Percentiles rank a stretch among this genome's conserved stretches.
These are phyloP conservation scores for Tulasnella sp. DNA, from an alignment of 768 basidiomycete genomes.

Conservation along the genomic window DNA sequence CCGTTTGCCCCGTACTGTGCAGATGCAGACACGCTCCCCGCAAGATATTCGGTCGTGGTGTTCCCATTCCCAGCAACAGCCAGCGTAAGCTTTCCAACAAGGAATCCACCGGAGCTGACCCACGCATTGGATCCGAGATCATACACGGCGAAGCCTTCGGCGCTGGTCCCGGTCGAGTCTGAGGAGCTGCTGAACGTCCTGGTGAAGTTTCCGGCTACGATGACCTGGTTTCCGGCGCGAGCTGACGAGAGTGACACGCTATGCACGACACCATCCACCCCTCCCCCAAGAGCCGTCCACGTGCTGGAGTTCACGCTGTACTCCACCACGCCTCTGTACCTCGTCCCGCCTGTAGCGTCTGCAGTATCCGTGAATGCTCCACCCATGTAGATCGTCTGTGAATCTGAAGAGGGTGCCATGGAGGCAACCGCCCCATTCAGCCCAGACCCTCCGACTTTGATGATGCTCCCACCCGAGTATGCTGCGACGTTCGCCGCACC, in stretches of 20 bases:
- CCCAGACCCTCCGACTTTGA: slow-evolving; percentile 49
- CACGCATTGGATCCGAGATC: slow-evolving; percentile 47
- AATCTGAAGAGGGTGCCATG: slow-evolving; percentile 46
- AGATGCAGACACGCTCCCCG: slow-evolving; percentile 50
- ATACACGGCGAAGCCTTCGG: slow-evolving; percentile 67
- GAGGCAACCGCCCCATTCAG: slow-evolving; percentile 70
- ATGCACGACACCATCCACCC: slow-evolving; percentile 66
- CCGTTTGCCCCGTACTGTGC: slow-evolving; percentile 64
- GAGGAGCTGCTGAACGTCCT: slow-evolving; percentile 30
- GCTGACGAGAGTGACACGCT: slow-evolving; percentile 35
- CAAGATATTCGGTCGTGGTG: slow-evolving; percentile 45
- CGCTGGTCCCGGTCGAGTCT: slow-evolving; percentile 26
- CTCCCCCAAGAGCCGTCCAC: slow-evolving; percentile 62
- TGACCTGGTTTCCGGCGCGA: slow-evolving; percentile 36
- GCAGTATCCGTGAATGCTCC: slow-evolving; percentile 71
- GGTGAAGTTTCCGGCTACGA: slow-evolving; percentile 70
- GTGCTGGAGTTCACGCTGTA: slow-evolving; percentile 55
- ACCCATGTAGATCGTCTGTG: slow-evolving; percentile 58
- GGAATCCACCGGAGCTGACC: slow-evolving; percentile 64
- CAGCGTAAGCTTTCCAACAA: slow-evolving; percentile 59
- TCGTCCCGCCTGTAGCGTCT: slow-evolving; percentile 36
- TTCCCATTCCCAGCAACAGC: slow-evolving; percentile 46
- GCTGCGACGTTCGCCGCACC: slow-evolving; percentile 55
- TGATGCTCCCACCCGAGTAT: slow-evolving; percentile 49
- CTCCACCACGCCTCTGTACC: slow-evolving; percentile 50